Evolutionary conservation across 805 yeast genomes (phyloP), one percentile per base, ranked within the genome.

Genomic region (Metschnikowia henanensis): DNA sequence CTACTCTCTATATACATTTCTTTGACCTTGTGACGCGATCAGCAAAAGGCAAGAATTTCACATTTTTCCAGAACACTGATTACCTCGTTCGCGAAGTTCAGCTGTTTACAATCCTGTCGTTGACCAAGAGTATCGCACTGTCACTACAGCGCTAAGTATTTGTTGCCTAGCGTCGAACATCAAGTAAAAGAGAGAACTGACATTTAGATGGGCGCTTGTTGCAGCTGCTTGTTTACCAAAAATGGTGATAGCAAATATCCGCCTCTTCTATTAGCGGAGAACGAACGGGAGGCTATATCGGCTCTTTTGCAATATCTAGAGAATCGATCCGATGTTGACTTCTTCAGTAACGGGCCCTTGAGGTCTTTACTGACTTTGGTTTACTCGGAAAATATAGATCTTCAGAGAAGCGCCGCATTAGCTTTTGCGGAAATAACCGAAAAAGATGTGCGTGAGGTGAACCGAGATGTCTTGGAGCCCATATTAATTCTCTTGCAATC

Each of bases 391-490:
- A 94, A 94, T 61, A 80, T 92, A 50, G 97, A 94, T 64, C 76
- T 94, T 44, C 98, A 92, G 67, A 81, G 98, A 61, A 85, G 95
- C 62, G 99, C 99, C 3, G 98, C 99, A 6, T 76, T 94, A 51
- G 98, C 99, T 6, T 94, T 94, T 74, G 98, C 98, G 13, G 99
- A 94, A 65, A 92, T 94, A 44, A 94, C 99, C 30, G 99, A 94
- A 61, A 94, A 94, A 64, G 95, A 90, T 60, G 95, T 90, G 30
- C 79, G 94, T 51, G 85, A 92, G 31, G 98, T 94, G 26, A 84
- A 85, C 56, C 76, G 95, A 45, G 95, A 89, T 53, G 97, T 92
- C 3, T 73, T 94, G 53, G 97, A 94, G 64, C 99, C 98, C 38
- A 91, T 94, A 32, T 74, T 94, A 48, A 87, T 89, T 37, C 75